These are phyloP conservation scores for Kuraishia cidri DNA, from an alignment of 805 yeast genomes.

Conservation along the genomic window DNA sequence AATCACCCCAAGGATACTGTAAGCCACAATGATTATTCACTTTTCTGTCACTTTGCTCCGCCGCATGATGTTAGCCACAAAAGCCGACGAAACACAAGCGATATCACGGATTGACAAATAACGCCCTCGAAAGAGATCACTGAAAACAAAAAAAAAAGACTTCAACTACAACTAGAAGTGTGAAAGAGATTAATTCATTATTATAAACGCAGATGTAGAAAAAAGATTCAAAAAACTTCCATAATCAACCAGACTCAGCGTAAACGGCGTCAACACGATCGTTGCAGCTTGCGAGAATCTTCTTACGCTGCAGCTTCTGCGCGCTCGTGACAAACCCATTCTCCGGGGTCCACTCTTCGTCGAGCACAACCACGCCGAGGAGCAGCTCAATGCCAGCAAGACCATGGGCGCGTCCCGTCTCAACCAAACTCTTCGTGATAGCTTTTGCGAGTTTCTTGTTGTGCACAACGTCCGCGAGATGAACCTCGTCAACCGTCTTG, in stretches of 20 bases:
- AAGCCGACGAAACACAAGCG: background rate
- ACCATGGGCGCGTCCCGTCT: slow-evolving; percentile 76
- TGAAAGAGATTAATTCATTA: background rate
- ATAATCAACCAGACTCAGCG: slow-evolving; percentile 7
- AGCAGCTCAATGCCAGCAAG: slow-evolving; percentile 80
- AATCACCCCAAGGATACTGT: too few relatives aligned
- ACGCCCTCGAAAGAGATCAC: background rate
- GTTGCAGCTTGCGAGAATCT: slow-evolving; percentile 65
- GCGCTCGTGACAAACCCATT: slow-evolving; percentile 92
- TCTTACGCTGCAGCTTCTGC: slow-evolving; percentile 90
- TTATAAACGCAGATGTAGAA: too few relatives aligned
- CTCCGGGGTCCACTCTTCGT: slow-evolving; percentile 97
- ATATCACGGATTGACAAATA: background rate
- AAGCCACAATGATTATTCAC: too few relatives aligned
- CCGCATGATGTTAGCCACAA: background rate
- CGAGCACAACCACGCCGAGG: slow-evolving; percentile 67
- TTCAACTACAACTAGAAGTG: background rate
- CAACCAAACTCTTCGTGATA: slow-evolving; percentile 49
- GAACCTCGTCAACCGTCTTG: slow-evolving; percentile 29
- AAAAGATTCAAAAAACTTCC: background rate
- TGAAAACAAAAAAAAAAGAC: background rate
- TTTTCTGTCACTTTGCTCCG: too few relatives aligned
- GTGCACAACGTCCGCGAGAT: slow-evolving; percentile 36
- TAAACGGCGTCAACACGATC: slow-evolving; percentile 64
- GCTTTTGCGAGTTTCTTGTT: slow-evolving; percentile 47